Evolutionary conservation across 192 early-diverging fungal genomes (phyloP).

Genomic region (Coemansia sp.): DNA sequence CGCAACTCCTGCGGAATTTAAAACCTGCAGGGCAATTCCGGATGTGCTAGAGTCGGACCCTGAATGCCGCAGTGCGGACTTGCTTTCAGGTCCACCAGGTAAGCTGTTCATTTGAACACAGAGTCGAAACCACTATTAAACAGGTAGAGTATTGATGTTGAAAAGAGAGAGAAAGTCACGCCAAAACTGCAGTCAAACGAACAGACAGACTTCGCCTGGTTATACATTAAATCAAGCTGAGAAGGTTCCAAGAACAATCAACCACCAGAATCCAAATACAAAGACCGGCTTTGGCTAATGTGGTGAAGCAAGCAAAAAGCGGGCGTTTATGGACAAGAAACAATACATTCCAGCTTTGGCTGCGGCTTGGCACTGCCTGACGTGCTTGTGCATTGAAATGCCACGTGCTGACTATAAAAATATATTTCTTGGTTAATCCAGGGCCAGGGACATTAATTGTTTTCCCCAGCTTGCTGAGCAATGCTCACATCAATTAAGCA

Average conservation of each 20-base stretch:
- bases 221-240: not conserved
- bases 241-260: slow-evolving; percentile 4
- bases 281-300: not conserved
- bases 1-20: not conserved
- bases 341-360: not conserved
- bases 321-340: not conserved
- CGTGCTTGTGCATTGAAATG: not conserved
- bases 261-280: not conserved
- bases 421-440: not conserved
- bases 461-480: not conserved
- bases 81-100: not conserved
- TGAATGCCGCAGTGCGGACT: not conserved
- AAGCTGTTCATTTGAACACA: slow-evolving; percentile 1
- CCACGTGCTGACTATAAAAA: not conserved
- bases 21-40: not conserved
- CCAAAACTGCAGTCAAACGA: not conserved
- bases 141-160: not conserved
- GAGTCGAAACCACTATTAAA: slow-evolving; percentile 2
- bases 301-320: not conserved
- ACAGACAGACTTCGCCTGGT: not conserved
- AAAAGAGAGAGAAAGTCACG: not conserved
- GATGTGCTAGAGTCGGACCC: not conserved
- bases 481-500: not conserved
- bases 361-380: not conserved
- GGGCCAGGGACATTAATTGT: not conserved